phyloP scores from a whole-genome alignment of 1,139 yeast genomes.

The Pichia sp. region DNA sequence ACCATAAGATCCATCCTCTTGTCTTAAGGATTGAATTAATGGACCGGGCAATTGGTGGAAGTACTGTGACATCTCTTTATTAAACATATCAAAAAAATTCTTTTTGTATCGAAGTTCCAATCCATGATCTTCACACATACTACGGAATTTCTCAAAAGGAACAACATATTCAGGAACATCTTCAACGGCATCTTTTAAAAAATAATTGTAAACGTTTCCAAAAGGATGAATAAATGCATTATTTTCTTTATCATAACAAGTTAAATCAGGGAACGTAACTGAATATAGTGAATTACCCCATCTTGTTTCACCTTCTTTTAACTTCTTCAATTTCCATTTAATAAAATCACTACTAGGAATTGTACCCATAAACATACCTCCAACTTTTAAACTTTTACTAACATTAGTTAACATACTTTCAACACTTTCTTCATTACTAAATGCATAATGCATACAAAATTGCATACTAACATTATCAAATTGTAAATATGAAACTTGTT shows the following conservation, averaged over 20 bases:
- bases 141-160: slow-evolving; percentile 82
- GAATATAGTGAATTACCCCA: slow-evolving; percentile 86
- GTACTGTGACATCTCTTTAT: slow-evolving; percentile 67
- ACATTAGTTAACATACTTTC: slow-evolving; percentile 69
- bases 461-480: slow-evolving; percentile 87
- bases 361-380: slow-evolving; percentile 89
- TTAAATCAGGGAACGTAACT: slow-evolving; percentile 60
- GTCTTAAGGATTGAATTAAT: slow-evolving; percentile 61
- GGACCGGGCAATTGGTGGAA: slow-evolving; percentile 54
- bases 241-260: slow-evolving; percentile 48
- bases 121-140: slow-evolving; percentile 78
- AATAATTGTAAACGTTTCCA: slow-evolving; percentile 81
- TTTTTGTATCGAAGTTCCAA: slow-evolving; percentile 65
- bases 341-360: slow-evolving; percentile 90
- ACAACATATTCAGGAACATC: slow-evolving; percentile 97
- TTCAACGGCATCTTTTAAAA: slow-evolving; percentile 87
- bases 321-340: slow-evolving; percentile 50
- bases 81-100: slow-evolving; percentile 79
- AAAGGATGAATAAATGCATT: slow-evolving; percentile 66
- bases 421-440: slow-evolving; percentile 77
- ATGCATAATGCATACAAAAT: slow-evolving; percentile 91
- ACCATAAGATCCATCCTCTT: slow-evolving; percentile 76
- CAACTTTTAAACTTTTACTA: slow-evolving; percentile 64
- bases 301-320: slow-evolving; percentile 44
- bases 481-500: slow-evolving; percentile 55